Base-by-base conservation (phyloP, 2,329 filamentous ascomycete species). In the Venturia oleaginea region DNA sequence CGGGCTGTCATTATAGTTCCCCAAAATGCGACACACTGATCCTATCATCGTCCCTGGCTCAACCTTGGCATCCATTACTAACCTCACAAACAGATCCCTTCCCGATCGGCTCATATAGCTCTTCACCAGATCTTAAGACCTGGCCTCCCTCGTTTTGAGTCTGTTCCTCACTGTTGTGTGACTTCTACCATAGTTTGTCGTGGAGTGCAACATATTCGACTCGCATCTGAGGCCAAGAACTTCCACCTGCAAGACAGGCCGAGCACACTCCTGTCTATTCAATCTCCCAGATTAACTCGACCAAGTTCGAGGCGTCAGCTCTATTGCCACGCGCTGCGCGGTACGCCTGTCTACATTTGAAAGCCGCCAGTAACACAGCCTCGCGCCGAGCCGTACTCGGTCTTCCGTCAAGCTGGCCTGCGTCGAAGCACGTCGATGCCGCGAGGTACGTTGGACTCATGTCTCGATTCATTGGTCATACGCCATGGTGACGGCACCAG, bases 331-430 rank as follows among this genome's bases (percentile, higher is more conserved):
- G 57, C 57, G 27, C 38, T 60, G 34, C 57, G 34, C 57, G 32
- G 34, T 32, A 13, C 37, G 59, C n/a, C 34, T 40, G 5, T 40
- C 37, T 42, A 37, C 34, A 27, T 43, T 37, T 15, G 27, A 22
- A 51, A 51, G 59, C 24, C 37, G 34, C 37, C 59, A 11, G 59
- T 60, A 43, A 42, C 34, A 60, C 59, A 60, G 59, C 59, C 59
- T 60, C 24, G 37, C 40, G 37, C 37, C 59, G 40, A 60, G 51
- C 51, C 15, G 27, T 57, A 32, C 51, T 57, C 51, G 59, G 59
- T 7, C 15, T 17, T 40, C n/a, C 59, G 59, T 43, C 37, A 60
- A 60, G 17, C 59, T 60, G 59, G 59, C 59, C 32, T 60, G 59
- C 59, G 17, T 60, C n/a, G 34, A 40, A 27, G 59, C 24, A 43